Evolutionary conservation across 441 rosid species (phyloP), one percentile per base, ranked within the genome.

Genomic region (Erodium moschatum): DNA sequence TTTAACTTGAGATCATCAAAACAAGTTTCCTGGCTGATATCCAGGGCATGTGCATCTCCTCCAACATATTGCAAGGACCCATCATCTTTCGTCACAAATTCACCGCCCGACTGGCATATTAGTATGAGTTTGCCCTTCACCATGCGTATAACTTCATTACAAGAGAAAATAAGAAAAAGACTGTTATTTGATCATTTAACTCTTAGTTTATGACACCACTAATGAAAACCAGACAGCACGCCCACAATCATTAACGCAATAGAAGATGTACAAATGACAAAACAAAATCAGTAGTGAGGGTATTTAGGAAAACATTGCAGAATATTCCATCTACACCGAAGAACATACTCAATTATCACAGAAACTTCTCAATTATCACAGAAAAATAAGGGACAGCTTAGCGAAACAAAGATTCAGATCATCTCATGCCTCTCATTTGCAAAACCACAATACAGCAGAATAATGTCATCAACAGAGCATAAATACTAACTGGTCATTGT

Each of bases 31-130:
- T 73, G 81, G 72, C 73, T 84, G 72, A 92, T 83, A 79, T 89
- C 89, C 2, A 87, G 61, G 19, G 97, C 96, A 68, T 90, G 86
- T 35, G 98, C 98, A 74, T 89, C 92, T 72, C 98, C 98, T 12
- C 97, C 96, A 65, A 67, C 72, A 73, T 92, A 92, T 24, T 83
- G 84, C 79, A 87, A 69, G 70, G 82, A 73, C 31, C 94, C 92
- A 75, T 89, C 94, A 69, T 82, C 85, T 56, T 80, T 82, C 18
- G 85, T 81, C 69, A 68, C 78, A 79, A 92, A 90, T 73, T 84
- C 85, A 46, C 96, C 97, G 7, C 96, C 91, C 31, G 74, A 83
- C 80, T 86, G 97, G 80, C 96, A 92, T 70, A 92, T 90, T 77
- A 92, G 71, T 74, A 90, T 90, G 68, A 92, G 97, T 85, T 92